Evolutionary conservation across 345 rosid species (phyloP).

Genomic region (Arabidopsis thaliana): TAIR10.1 NC_003075.7:14169501-14170000

Average conservation of each 20-base stretch:
- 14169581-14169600: conserved; percentile 70
- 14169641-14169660: conserved; percentile 73
- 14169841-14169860: conserved; percentile 62
- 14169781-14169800: conserved; percentile 65
- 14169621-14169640: conserved; percentile 88
- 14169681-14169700: conserved; percentile 3
- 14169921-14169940: conserved; percentile 13
- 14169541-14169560: conserved; percentile 78
- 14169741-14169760: conserved; percentile 10
- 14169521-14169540: conserved; percentile 50
- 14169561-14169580: conserved; percentile 80
- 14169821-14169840: conserved; percentile 52
- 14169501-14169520: background rate
- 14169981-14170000: conserved; percentile 61
- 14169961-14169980: conserved; percentile 68
- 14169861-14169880: conserved; percentile 50
- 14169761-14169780: conserved; percentile 50
- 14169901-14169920: background rate
- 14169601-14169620: conserved; percentile 82
- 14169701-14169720: background rate
- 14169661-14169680: conserved; percentile 50
- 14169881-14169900: conserved; percentile 3
- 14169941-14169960: conserved; percentile 56
- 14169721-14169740: background rate
- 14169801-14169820: conserved; percentile 55